phyloP scores from a whole-genome alignment of 1,284 basidiomycete species.

The Papiliotrema nemorosa region DNA sequence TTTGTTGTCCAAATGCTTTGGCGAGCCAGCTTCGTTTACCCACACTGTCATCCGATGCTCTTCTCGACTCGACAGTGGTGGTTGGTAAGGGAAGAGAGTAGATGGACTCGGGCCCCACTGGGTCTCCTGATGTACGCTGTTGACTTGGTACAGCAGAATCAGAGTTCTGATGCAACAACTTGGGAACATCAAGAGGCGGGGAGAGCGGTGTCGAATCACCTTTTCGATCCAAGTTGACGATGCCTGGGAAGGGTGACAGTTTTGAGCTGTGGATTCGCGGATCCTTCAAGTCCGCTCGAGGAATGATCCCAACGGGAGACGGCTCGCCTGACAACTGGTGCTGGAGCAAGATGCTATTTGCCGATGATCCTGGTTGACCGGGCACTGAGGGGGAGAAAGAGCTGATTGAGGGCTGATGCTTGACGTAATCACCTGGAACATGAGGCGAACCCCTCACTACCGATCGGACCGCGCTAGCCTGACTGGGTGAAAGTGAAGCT shows the following conservation, averaged over 20 bases:
- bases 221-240: slow-evolving; percentile 60
- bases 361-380: slow-evolving; percentile 16
- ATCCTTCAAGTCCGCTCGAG: slow-evolving; percentile 56
- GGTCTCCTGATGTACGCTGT: slow-evolving; percentile 10
- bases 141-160: slow-evolving; percentile 34
- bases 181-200: slow-evolving; percentile 17
- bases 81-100: slow-evolving; percentile 26
- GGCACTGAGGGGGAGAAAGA: slow-evolving; percentile 24
- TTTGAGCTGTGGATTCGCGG: slow-evolving; percentile 62
- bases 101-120: slow-evolving; percentile 15
- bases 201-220: background rate
- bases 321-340: slow-evolving; percentile 34
- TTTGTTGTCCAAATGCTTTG: slow-evolving; percentile 29
- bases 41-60: slow-evolving; percentile 29
- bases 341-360: slow-evolving; percentile 34
- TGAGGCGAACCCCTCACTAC: slow-evolving; percentile 7
- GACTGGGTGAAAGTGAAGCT: slow-evolving; percentile 21
- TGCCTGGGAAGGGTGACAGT: slow-evolving; percentile 82
- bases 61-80: slow-evolving; percentile 5
- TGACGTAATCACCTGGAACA: slow-evolving; percentile 6
- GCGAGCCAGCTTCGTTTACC: slow-evolving; percentile 31
- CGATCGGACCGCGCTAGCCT: slow-evolving; percentile 5
- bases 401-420: slow-evolving; percentile 31
- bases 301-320: slow-evolving; percentile 56
- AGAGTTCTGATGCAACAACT: slow-evolving; percentile 32